phyloP scores from a whole-genome alignment of 257 asterid species.

The Anisodus acutangulus region DNA sequence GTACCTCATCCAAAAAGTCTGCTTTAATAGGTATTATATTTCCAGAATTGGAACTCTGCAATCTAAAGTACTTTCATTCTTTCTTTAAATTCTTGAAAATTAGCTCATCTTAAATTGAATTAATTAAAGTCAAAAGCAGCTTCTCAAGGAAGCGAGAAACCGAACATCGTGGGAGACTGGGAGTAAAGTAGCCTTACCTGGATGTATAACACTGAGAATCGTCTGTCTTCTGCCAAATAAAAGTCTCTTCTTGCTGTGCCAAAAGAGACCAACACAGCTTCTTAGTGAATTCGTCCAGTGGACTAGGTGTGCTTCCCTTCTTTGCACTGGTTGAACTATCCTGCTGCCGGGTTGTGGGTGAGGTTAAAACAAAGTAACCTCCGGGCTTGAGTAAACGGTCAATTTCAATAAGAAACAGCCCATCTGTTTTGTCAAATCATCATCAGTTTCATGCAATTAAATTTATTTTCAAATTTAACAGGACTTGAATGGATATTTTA shows the following conservation, averaged over 20 bases:
- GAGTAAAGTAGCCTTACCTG: slow-evolving; percentile 53
- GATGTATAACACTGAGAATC: slow-evolving; percentile 73
- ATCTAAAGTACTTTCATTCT: neutral
- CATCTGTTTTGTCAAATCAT: slow-evolving; percentile 62
- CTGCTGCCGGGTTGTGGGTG: slow-evolving; percentile 67
- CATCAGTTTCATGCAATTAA: slow-evolving; percentile 34
- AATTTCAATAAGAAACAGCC: slow-evolving; percentile 80
- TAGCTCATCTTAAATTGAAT: neutral
- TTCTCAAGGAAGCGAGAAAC: neutral
- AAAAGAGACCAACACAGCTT: slow-evolving; percentile 82
- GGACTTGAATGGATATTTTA: neutral
- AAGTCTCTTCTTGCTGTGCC: slow-evolving; percentile 85
- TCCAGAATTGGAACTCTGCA: neutral
- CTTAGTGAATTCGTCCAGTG: slow-evolving; percentile 64
- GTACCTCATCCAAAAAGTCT: neutral
- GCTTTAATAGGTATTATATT: neutral
- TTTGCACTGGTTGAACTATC: slow-evolving; percentile 48
- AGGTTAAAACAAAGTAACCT: slow-evolving; percentile 88
- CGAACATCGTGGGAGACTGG: neutral
- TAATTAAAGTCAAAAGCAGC: neutral
- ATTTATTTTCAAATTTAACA: neutral
- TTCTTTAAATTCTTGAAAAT: neutral
- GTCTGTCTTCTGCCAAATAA: slow-evolving; percentile 80
- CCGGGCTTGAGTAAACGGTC: slow-evolving; percentile 97
- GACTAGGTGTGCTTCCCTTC: slow-evolving; percentile 59